phyloP scores from a whole-genome alignment of 2,329 filamentous ascomycete genomes.

The Exutisphaerella laricina region DNA sequence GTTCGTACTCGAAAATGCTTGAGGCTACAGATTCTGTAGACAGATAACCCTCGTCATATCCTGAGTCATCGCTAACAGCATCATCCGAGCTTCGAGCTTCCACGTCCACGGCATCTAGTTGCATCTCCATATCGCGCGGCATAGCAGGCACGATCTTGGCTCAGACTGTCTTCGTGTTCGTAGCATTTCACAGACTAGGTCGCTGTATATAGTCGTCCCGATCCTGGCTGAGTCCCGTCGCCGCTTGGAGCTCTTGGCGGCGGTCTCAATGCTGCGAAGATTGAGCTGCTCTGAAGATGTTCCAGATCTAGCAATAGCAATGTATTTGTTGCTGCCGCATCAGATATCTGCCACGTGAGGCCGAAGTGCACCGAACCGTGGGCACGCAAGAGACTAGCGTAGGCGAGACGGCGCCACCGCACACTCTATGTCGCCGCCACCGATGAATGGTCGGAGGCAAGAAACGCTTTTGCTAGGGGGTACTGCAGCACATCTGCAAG shows the following conservation, averaged over 20 bases:
- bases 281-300: too few species aligned
- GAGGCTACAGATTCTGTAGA: slow-evolving; percentile 26
- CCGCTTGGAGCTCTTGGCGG: too few species aligned
- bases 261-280: too few species aligned
- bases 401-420: neutral
- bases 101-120: slow-evolving; percentile 16
- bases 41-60: slow-evolving; percentile 22
- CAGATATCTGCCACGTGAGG: neutral
- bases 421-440: neutral
- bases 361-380: neutral
- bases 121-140: slow-evolving; percentile 7
- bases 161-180: too few species aligned
- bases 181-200: too few species aligned
- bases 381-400: neutral
- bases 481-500: too few species aligned
- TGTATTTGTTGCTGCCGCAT: neutral
- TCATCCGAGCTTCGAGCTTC: slow-evolving; percentile 14
- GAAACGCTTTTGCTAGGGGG: neutral
- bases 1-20: slow-evolving; percentile 30
- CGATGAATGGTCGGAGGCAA: neutral
- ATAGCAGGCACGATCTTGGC: too few species aligned
- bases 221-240: too few species aligned
- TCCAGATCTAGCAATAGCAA: too few species aligned
- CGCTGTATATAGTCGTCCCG: too few species aligned
- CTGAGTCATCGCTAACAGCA: slow-evolving; percentile 16